Percentiles rank a stretch among this genome's conserved stretches.
Evolutionary conservation across 345 rosid species (phyloP).

Genomic region (Bruguiera parviflora): DNA sequence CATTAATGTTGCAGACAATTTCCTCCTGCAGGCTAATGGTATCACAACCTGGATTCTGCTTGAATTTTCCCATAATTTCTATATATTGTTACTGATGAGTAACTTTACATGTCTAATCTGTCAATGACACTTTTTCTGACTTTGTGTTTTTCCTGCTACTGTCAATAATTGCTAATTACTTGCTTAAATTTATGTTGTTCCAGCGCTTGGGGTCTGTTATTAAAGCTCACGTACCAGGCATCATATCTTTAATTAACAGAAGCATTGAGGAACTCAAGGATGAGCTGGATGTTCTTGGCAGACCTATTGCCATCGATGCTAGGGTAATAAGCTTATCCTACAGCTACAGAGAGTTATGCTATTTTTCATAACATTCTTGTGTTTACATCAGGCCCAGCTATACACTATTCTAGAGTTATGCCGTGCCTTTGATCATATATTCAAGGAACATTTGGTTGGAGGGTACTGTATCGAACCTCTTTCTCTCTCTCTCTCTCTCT

Average conservation of each 20-base stretch:
- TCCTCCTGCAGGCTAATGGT: background rate
- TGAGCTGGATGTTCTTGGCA: constrained; percentile 29
- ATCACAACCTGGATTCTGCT: background rate
- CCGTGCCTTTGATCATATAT: constrained; percentile 80
- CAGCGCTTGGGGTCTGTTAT: constrained; percentile 35
- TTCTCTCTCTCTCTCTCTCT: background rate
- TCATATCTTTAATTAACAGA: constrained; percentile 26
- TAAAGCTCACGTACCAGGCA: constrained; percentile 30
- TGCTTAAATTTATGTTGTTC: background rate
- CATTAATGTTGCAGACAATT: background rate
- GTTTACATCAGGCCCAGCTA: constrained; percentile 62
- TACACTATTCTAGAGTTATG: constrained; percentile 77
- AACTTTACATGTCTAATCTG: constrained; percentile 2
- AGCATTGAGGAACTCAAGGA: constrained; percentile 33
- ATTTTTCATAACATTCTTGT: background rate
- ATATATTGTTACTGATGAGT: background rate
- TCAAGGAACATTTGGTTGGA: constrained; percentile 95
- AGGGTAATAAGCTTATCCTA: constrained; percentile 20
- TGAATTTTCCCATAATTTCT: background rate
- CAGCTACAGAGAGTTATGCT: background rate
- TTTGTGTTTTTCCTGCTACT: background rate
- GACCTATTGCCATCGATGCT: constrained; percentile 34
- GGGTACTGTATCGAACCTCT: constrained; percentile 42
- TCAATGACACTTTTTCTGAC: background rate
- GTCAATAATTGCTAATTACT: background rate